Evolutionary conservation across 805 yeast genomes (phyloP).

Genomic region (Saccharomycopsis selenospora): DNA sequence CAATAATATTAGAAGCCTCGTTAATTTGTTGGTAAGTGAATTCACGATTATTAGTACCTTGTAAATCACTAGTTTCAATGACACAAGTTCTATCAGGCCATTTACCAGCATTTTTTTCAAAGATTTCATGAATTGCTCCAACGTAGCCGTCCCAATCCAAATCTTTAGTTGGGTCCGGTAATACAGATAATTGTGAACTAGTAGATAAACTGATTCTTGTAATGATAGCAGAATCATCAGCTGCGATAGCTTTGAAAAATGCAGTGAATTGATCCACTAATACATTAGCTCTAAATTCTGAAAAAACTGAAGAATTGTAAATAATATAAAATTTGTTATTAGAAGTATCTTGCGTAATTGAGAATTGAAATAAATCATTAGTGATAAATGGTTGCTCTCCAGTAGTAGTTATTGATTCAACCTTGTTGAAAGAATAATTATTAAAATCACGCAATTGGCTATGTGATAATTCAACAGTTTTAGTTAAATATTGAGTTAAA

Average conservation of each 20-base stretch:
- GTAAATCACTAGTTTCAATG: constrained; percentile 77
- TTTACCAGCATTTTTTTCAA: constrained; percentile 74
- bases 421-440: constrained; percentile 16
- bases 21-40: constrained; percentile 85
- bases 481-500: constrained; percentile 6
- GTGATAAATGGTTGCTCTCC: constrained; percentile 2
- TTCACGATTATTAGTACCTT: constrained; percentile 48
- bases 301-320: constrained; percentile 74
- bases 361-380: constrained; percentile 15
- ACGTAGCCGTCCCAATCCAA: constrained; percentile 87
- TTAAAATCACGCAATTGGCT: constrained; percentile 19
- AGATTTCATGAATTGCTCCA: constrained; percentile 96
- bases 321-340: constrained; percentile 34
- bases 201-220: constrained; percentile 67
- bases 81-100: constrained; percentile 88
- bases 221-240: constrained; percentile 36
- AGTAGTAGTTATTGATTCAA: constrained; percentile 1
- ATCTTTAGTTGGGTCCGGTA: constrained; percentile 85
- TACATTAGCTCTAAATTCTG: constrained; percentile 57
- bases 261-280: constrained; percentile 67
- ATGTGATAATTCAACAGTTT: constrained; percentile 14
- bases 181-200: constrained; percentile 43
- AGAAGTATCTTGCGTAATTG: constrained; percentile 2
- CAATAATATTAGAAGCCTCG: constrained; percentile 88
- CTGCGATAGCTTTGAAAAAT: constrained; percentile 36